A percentile compares a stretch with the other conserved stretches of the same genome.
phyloP scores from a whole-genome alignment of 257 asterid species.

The Pogostemon cablin region DNA sequence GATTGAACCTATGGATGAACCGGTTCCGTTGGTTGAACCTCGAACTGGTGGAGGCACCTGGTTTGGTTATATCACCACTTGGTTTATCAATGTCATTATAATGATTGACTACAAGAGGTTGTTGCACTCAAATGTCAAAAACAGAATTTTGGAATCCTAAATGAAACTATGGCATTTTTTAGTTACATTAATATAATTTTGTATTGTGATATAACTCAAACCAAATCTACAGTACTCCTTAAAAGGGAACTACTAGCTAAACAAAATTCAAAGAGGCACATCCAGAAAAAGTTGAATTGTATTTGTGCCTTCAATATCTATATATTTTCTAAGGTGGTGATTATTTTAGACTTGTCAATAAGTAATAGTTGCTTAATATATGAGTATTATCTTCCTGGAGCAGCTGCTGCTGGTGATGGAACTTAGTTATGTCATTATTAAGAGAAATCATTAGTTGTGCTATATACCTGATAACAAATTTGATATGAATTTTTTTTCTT shows the following conservation, averaged over 20 bases:
- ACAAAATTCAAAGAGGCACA: slow-evolving; percentile 10
- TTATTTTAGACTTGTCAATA: slow-evolving; percentile 1
- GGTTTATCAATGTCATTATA: too few species aligned
- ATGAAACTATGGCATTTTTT: background rate
- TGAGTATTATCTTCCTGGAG: background rate
- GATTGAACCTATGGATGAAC: too few species aligned
- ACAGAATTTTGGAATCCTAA: background rate
- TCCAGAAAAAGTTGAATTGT: slow-evolving; percentile 8
- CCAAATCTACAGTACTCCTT: background rate
- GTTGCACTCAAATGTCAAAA: background rate
- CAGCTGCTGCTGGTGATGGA: background rate
- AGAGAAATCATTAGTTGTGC: too few species aligned
- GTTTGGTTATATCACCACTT: too few species aligned
- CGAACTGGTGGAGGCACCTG: too few species aligned
- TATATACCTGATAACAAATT: too few species aligned
- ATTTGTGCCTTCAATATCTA: background rate
- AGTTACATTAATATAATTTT: background rate
- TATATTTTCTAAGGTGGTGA: background rate
- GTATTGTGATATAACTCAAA: background rate
- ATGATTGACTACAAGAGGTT: slow-evolving; percentile 5
- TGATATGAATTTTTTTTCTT: too few species aligned
- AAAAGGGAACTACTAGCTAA: background rate
- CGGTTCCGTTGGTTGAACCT: too few species aligned
- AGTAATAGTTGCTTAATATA: background rate
- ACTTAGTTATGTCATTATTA: background rate